These are phyloP conservation scores for Ogataea kodamae DNA, from an alignment of 805 yeast genomes.

Conservation along the genomic window DNA sequence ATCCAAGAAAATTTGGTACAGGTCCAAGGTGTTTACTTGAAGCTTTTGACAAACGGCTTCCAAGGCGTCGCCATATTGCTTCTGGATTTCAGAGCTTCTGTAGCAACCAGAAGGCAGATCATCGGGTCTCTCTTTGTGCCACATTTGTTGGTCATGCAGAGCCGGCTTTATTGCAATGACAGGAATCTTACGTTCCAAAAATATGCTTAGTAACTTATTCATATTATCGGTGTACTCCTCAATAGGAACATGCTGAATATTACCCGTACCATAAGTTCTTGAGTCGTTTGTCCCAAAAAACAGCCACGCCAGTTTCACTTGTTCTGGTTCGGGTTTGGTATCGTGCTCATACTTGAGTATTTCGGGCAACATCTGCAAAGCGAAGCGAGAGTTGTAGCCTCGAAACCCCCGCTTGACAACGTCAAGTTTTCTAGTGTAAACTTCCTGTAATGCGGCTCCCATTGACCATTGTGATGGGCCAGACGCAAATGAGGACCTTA, in stretches of 20 bases:
- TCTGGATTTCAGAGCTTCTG: constrained; percentile 45
- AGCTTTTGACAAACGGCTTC: constrained; percentile 40
- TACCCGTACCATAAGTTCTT: constrained; percentile 32
- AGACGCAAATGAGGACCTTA: constrained; percentile 11
- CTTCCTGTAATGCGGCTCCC: constrained; percentile 31
- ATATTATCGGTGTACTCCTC: constrained; percentile 49
- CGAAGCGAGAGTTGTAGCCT: constrained; percentile 74
- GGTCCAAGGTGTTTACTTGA: constrained; percentile 56
- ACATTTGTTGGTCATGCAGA: constrained; percentile 43
- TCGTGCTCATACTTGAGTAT: constrained; percentile 49
- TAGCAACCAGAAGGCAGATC: constrained; percentile 38
- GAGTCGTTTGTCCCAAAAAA: constrained; percentile 85
- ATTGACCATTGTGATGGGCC: constrained; percentile 27
- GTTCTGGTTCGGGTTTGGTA: constrained; percentile 26
- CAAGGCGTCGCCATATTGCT: constrained; percentile 50
- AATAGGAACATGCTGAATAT: constrained; percentile 43
- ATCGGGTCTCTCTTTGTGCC: constrained; percentile 36
- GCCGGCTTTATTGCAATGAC: constrained; percentile 64
- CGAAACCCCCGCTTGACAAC: constrained; percentile 69
- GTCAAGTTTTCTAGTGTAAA: constrained; percentile 62
- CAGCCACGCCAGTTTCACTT: constrained; percentile 44
- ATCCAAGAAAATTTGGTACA: constrained; percentile 37
- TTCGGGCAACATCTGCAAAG: constrained; percentile 44
- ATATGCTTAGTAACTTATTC: constrained; percentile 38
- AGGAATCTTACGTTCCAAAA: constrained; percentile 41